Evolutionary conservation across 306 rosid genomes (phyloP).

Genomic region (Cyamopsis tetragonoloba): DNA sequence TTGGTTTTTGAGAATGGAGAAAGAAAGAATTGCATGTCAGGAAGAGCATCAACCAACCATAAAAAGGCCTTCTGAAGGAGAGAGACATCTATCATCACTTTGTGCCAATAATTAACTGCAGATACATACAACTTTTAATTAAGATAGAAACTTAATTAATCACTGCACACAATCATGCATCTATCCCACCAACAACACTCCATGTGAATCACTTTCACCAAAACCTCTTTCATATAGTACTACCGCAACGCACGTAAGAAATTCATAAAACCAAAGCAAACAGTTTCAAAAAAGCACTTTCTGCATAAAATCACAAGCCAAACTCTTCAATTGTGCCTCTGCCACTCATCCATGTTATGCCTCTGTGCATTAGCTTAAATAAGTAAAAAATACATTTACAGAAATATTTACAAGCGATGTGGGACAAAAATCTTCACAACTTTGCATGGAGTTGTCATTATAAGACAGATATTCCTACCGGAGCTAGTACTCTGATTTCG

Average conservation of each 20-base stretch:
- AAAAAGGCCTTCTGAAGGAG: conserved; percentile 20
- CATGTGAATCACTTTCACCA: conserved; percentile 22
- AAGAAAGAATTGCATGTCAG: conserved; percentile 19
- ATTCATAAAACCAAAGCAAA: not conserved
- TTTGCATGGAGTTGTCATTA: not conserved
- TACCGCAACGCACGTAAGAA: not conserved
- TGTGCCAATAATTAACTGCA: conserved; percentile 20
- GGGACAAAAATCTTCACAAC: not conserved
- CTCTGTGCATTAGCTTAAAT: too few species aligned
- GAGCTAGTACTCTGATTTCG: not conserved
- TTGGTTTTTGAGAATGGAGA: not conserved
- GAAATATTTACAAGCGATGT: not conserved
- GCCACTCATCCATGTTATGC: not conserved
- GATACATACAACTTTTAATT: not conserved
- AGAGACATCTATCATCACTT: too few species aligned
- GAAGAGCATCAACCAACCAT: too few species aligned
- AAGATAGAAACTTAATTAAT: conserved; percentile 1
- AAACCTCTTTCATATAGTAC: conserved; percentile 14
- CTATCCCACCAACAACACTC: conserved; percentile 16
- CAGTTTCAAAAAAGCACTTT: not conserved
- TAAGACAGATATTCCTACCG: not conserved
- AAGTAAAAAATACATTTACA: too few species aligned
- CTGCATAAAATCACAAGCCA: conserved; percentile 30
- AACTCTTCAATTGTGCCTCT: not conserved
- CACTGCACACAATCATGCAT: not conserved